Percentiles rank a stretch among this genome's conserved stretches.
Conservation (phyloP, 495 filamentous ascomycete species). For the Penicillium fimorum region DNA sequence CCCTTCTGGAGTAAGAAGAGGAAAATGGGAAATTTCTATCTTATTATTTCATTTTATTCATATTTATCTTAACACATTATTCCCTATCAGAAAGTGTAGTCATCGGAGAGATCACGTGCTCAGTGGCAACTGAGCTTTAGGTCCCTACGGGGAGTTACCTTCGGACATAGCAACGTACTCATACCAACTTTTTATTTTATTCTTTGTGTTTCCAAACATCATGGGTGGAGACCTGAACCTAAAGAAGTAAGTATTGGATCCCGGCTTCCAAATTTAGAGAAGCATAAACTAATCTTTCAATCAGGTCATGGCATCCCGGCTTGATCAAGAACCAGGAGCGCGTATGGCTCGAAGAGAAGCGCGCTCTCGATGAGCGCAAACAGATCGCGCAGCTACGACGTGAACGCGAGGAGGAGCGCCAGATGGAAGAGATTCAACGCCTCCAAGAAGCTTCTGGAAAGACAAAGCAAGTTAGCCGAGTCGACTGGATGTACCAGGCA, state of each 20-base stretch:
- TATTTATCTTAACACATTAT: background rate
- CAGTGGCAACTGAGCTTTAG: slow-evolving; percentile 3
- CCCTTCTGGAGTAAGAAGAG: background rate
- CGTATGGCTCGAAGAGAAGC: slow-evolving; percentile 85
- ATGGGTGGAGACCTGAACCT: slow-evolving; percentile 89
- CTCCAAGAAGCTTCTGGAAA: slow-evolving; percentile 89
- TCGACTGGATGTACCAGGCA: slow-evolving; percentile 98
- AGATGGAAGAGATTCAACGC: slow-evolving; percentile 85
- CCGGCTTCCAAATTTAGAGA: background rate
- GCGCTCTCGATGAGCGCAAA: slow-evolving; percentile 94
- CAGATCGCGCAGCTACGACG: slow-evolving; percentile 81
- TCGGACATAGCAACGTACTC: background rate
- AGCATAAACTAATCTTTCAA: slow-evolving; percentile 15
- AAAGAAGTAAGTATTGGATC: slow-evolving; percentile 63
- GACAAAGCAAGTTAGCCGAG: slow-evolving; percentile 66
- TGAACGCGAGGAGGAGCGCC: slow-evolving; percentile 90
- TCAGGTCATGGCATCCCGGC: slow-evolving; percentile 80
- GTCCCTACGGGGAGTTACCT: background rate
- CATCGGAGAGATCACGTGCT: background rate
- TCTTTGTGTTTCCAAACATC: slow-evolving; percentile 33
- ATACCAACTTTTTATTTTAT: background rate
- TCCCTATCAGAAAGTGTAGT: background rate
- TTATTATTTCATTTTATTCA: background rate
- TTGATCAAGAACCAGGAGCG: slow-evolving; percentile 78
- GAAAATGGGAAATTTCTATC: background rate